Evolutionary conservation across 345 rosid species (phyloP).

Genomic region (Carallia brachiata): DNA sequence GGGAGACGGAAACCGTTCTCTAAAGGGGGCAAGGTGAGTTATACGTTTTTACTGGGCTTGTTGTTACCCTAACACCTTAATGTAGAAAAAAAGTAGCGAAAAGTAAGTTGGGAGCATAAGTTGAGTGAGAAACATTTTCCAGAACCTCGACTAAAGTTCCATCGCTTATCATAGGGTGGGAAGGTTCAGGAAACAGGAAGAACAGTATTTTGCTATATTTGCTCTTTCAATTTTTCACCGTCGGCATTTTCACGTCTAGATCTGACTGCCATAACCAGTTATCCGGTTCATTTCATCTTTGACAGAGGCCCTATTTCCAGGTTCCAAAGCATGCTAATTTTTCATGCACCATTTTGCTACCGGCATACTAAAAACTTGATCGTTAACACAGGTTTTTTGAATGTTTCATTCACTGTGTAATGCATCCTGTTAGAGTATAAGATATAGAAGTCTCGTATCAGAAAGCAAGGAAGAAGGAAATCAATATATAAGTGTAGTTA

Average conservation of each 20-base stretch:
- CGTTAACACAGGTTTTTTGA: not conserved
- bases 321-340: too few species aligned
- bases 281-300: too few species aligned
- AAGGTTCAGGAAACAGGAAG: not conserved
- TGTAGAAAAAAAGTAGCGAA: not conserved
- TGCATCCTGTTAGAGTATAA: not conserved
- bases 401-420: not conserved
- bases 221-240: too few species aligned
- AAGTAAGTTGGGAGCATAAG: not conserved
- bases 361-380: not conserved
- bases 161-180: not conserved
- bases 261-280: too few species aligned
- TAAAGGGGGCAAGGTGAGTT: slow-evolving; percentile 27
- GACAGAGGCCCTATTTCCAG: not conserved
- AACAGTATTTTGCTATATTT: too few species aligned
- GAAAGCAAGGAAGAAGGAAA: too few species aligned
- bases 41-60: not conserved
- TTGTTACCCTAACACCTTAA: not conserved
- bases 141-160: not conserved
- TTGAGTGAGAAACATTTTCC: not conserved
- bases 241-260: too few species aligned
- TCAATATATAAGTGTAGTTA: too few species aligned
- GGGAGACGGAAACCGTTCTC: slow-evolving; percentile 23
- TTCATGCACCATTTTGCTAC: too few species aligned
- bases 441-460: too few species aligned